Evolutionary conservation across 768 basidiomycete species (phyloP), one percentile per base, ranked within the genome.

Genomic region (Auricularia cornea): DNA sequence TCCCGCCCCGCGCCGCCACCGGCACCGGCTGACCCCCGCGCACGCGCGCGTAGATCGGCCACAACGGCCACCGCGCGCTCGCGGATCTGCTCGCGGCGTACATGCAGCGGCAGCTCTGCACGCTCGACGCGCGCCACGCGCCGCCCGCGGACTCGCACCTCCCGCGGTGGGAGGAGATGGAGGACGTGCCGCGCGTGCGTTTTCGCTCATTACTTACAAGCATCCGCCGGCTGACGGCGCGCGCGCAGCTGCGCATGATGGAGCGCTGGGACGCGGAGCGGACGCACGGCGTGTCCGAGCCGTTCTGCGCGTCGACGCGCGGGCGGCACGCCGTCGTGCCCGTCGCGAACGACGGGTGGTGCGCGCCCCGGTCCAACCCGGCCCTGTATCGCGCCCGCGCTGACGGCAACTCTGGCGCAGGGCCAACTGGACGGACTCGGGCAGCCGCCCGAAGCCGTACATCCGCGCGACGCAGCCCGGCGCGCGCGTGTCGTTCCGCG

Each of bases 271-370:
- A 51, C 32, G 60, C 62, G 41, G 29, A 52, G 3, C 32, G 29
- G 32, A 30, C 29, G 32, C 16, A 16, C 44, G 20, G 23, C 44
- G 11, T 5, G 16, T 12, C 61, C 16, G 40, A 26, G 11, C 65
- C 65, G n/a, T 32, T 52, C 28, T 66, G 65, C 38, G 30, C 26
- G 6, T 63, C 62, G 6, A 54, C 60, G 32, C 40, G 63, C 26
- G 60, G 63, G 41, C 26, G 60, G 32, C 59, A 66, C 59, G 59
- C 62, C 5, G 52, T 66, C 31, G 32, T 32, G 8, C 65, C 65
- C 10, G 40, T 64, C 6, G 30, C 59, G 29, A 56, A 38, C n/a
- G 60, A 66, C n/a, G 65, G 65, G 3, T 64, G 65, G 65, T 66
- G 23, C 8, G 44, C 20, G 8, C 1, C 35, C 2, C 16, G 1